Base-by-base conservation (phyloP, 31 red algal species). In the Porphyra umbilicalis region DNA sequence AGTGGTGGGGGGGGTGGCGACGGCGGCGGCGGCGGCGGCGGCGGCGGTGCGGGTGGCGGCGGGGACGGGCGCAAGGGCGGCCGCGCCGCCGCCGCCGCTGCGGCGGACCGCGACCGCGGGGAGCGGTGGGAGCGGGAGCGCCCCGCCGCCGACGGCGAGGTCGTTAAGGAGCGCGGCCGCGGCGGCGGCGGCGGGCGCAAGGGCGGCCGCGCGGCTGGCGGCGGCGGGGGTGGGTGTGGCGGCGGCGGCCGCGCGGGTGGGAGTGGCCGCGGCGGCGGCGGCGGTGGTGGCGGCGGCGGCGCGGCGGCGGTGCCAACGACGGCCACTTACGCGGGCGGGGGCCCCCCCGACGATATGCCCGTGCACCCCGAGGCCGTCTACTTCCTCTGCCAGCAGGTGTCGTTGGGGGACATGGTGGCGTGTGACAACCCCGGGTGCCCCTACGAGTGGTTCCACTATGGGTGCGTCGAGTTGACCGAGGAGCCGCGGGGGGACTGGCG, bases 391-490 rank as follows among this genome's bases (percentile, higher is more conserved):
- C 36, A 84, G 38, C 83, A 98, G 80, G 90, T 98, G 39, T 86
- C 82, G 25, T 87, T 84, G 36, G 95, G 95, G n/a, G 71, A 98
- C 33, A 98, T 98, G 95, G 89, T 98, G 6, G 95, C 92, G 9
- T 98, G 95, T 84, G 95, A 98, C 82, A 94, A 87, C 25, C 76
- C 84, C 15, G 80, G 92, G 38, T 98, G 95, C 57, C 77, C 83
- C 6, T 91, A 91, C 77, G 95, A 98, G 46, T 98, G 95, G 95
- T 98, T 98, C 80, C 95, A 98, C 68, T 94, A 86, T 39, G 82
- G 90, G 37, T 98, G 95, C 40, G 95, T 98, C 9, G 92, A 89
- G 16, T 80, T 98, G 40, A 94, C 83, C 10, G 85, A 87, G 71
- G 85, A 87, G 83, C 95, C 95, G 0, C 87, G 81, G 20, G 95